Conservation (phyloP, 345 rosid genomes). For the Geranium brycei region DNA sequence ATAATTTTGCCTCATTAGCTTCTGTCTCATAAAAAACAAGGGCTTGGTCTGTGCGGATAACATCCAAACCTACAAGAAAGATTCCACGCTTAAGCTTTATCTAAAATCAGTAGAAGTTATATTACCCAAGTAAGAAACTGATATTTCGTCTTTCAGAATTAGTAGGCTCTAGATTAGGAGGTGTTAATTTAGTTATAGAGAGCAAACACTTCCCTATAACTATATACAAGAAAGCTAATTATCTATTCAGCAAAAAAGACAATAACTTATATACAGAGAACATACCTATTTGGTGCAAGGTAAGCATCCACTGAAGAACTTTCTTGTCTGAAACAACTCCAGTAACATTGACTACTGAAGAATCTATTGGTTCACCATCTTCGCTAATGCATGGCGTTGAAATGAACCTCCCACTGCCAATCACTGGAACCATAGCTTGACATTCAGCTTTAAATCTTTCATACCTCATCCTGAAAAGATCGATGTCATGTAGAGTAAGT, state of each 20-base stretch:
- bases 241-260: neutral
- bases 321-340: slow-evolving; percentile 44
- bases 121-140: neutral
- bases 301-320: slow-evolving; percentile 70
- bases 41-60: slow-evolving; percentile 74
- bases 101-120: slow-evolving; percentile 2
- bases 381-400: slow-evolving; percentile 52
- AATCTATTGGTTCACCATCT: slow-evolving; percentile 46
- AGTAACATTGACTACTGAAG: slow-evolving; percentile 15
- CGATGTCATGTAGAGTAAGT: neutral
- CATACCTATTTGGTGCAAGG: slow-evolving; percentile 77
- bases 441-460: slow-evolving; percentile 65
- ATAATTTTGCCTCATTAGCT: slow-evolving; percentile 61
- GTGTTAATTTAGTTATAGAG: no score
- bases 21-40: slow-evolving; percentile 67
- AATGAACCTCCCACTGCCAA: slow-evolving; percentile 65
- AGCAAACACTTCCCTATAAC: neutral
- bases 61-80: slow-evolving; percentile 70
- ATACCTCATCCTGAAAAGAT: slow-evolving; percentile 62
- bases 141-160: neutral
- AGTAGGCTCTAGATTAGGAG: no score
- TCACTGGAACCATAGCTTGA: slow-evolving; percentile 59
- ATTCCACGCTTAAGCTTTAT: slow-evolving; percentile 8
- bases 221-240: neutral
- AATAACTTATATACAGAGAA: neutral